Evolutionary conservation across 768 basidiomycete species (phyloP).

Genomic region (Lactarius akahatsu): DNA sequence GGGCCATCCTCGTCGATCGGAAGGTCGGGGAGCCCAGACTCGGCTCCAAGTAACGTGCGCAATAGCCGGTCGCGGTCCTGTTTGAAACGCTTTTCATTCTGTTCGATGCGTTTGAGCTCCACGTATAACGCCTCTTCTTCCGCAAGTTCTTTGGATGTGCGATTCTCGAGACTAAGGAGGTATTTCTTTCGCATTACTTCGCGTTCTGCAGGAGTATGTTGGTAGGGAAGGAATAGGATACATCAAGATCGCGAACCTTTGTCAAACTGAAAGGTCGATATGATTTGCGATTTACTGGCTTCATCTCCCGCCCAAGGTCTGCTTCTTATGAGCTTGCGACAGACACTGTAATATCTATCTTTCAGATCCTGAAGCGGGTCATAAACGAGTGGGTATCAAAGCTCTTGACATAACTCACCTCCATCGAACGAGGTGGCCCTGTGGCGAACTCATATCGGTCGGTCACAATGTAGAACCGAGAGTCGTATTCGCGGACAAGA

Average conservation of each 20-base stretch:
- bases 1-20: constrained; percentile 62
- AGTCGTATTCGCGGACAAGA: constrained; percentile 77
- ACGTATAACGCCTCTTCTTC: constrained; percentile 95
- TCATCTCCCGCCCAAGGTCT: constrained; percentile 86
- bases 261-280: constrained; percentile 81
- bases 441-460: constrained; percentile 82
- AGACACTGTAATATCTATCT: constrained; percentile 90
- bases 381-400: constrained; percentile 6
- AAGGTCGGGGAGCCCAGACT: constrained; percentile 79
- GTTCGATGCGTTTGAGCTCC: constrained; percentile 93
- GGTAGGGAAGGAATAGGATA: neutral
- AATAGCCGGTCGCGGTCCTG: constrained; percentile 86
- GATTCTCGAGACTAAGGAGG: constrained; percentile 78
- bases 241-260: constrained; percentile 55
- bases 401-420: constrained; percentile 47
- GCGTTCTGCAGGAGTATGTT: constrained; percentile 52
- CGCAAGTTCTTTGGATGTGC: constrained; percentile 85
- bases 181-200: constrained; percentile 89
- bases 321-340: constrained; percentile 81
- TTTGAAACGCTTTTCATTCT: constrained; percentile 85
- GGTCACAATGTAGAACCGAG: constrained; percentile 84
- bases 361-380: constrained; percentile 70
- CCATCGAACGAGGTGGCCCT: constrained; percentile 58
- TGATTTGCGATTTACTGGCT: constrained; percentile 58
- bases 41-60: constrained; percentile 78